Conservation (phyloP, 805 yeast genomes). For the Saturnispora ahearnii region DNA sequence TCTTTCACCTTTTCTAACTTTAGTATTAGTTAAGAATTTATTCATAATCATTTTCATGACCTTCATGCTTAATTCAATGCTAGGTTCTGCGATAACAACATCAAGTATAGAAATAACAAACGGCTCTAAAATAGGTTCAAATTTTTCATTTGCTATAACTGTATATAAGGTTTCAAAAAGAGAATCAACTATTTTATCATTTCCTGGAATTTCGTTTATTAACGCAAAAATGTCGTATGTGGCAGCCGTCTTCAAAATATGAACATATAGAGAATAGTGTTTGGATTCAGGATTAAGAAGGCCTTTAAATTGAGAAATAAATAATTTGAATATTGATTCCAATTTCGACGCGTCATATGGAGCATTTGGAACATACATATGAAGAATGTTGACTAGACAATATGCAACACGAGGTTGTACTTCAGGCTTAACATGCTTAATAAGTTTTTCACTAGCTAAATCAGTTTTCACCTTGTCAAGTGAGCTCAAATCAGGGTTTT, state of each 20-base stretch:
- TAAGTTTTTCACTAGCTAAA: constrained; percentile 48
- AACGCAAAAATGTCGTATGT: constrained; percentile 51
- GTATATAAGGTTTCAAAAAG: constrained; percentile 59
- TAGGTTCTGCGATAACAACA: constrained; percentile 67
- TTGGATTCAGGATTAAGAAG: constrained; percentile 46
- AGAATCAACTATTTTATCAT: constrained; percentile 42
- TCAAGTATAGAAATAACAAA: constrained; percentile 62
- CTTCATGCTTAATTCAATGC: constrained; percentile 43
- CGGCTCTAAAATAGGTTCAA: constrained; percentile 38
- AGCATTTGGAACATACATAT: constrained; percentile 84
- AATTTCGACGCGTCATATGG: constrained; percentile 65
- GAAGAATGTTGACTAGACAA: constrained; percentile 63
- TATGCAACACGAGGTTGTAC: constrained; percentile 65
- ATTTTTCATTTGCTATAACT: constrained; percentile 33
- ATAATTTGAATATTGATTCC: constrained; percentile 54
- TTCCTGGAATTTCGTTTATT: constrained; percentile 57
- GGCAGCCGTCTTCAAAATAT: constrained; percentile 57
- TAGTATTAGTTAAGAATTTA: constrained; percentile 39
- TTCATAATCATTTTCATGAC: constrained; percentile 58
- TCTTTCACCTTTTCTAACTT: constrained; percentile 14
- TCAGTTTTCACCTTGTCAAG: constrained; percentile 40
- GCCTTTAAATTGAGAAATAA: constrained; percentile 52
- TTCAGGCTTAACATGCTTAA: constrained; percentile 55
- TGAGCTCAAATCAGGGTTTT: constrained; percentile 49
- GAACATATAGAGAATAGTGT: constrained; percentile 52